Evolutionary conservation across 1,284 basidiomycete genomes (phyloP).

Genomic region (Rhodotorula sp.): DNA sequence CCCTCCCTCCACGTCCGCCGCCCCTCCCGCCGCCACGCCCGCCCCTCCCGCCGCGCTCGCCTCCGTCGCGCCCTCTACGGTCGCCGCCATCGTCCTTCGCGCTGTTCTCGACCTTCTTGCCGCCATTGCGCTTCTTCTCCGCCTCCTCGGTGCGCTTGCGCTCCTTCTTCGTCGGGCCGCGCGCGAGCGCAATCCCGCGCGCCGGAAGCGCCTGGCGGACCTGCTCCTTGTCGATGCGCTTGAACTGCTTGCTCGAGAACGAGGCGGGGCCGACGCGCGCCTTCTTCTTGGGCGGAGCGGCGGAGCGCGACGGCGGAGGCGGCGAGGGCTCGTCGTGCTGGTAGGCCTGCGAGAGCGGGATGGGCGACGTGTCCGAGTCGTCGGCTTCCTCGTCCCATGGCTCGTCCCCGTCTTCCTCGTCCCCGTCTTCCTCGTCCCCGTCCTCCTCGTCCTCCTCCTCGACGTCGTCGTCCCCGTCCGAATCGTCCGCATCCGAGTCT

Average conservation of each 20-base stretch:
- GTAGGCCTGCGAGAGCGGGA: slow-evolving; percentile 30
- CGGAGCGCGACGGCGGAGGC: neutral
- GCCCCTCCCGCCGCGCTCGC: neutral
- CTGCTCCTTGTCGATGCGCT: slow-evolving; percentile 18
- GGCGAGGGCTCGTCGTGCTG: slow-evolving; percentile 20
- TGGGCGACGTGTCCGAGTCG: slow-evolving; percentile 34
- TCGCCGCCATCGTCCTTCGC: slow-evolving; percentile 16
- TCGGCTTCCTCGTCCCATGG: slow-evolving; percentile 20
- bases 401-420: slow-evolving; percentile 20
- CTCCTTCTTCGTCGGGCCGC: slow-evolving; percentile 34
- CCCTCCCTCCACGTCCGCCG: neutral
- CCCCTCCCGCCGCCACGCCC: neutral
- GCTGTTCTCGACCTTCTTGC: slow-evolving; percentile 20
- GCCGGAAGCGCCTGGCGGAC: slow-evolving; percentile 23
- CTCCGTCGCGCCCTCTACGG: neutral
- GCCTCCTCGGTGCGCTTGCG: slow-evolving; percentile 26
- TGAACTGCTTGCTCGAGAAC: slow-evolving; percentile 40
- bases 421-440: slow-evolving; percentile 17
- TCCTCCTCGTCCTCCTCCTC: slow-evolving; percentile 33
- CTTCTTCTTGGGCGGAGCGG: slow-evolving; percentile 25
- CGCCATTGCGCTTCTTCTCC: slow-evolving; percentile 20
- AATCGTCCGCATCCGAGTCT: slow-evolving; percentile 35
- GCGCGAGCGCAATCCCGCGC: slow-evolving; percentile 15
- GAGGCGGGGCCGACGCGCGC: slow-evolving; percentile 27
- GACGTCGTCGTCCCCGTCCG: slow-evolving; percentile 21